These are phyloP conservation scores for Thielaviopsis punctulata DNA, from an alignment of 2,329 filamentous ascomycete species.

Conservation along the genomic window DNA sequence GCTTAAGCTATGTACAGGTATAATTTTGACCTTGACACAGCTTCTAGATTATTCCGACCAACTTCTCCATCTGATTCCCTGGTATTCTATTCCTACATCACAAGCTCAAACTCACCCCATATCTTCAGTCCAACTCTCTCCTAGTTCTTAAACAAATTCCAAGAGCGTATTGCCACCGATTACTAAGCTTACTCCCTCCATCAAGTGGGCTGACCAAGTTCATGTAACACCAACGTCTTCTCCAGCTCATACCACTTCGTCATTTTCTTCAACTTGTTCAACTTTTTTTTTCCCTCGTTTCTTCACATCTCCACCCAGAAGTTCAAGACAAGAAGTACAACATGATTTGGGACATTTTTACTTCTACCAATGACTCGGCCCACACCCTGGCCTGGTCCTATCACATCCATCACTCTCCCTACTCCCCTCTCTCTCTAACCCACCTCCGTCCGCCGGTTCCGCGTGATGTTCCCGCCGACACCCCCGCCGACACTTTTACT, in stretches of 20 bases:
- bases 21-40: not conserved
- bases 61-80: not conserved
- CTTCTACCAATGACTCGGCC: constrained; percentile 4
- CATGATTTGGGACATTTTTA: constrained; percentile 11
- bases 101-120: not conserved
- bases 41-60: not conserved
- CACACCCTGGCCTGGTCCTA: constrained; percentile 9
- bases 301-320: not conserved
- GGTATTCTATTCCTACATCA: not conserved
- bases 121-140: not conserved
- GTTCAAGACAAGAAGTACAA: not conserved
- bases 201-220: not conserved
- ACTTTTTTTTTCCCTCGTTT: not conserved
- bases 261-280: not conserved
- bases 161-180: not conserved
- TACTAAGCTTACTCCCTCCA: not conserved
- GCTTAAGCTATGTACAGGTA: no score
- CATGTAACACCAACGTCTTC: not conserved
- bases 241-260: not conserved
- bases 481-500: constrained; percentile 26
- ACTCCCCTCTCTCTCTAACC: constrained; percentile 28
- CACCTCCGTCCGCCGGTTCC: constrained; percentile 31
- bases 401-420: constrained; percentile 19
- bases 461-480: constrained; percentile 23
- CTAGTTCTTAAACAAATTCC: not conserved